A percentile compares a stretch with the other conserved stretches of the same genome.
phyloP scores from a whole-genome alignment of 768 basidiomycete genomes.

The Calocera viscosa region DNA sequence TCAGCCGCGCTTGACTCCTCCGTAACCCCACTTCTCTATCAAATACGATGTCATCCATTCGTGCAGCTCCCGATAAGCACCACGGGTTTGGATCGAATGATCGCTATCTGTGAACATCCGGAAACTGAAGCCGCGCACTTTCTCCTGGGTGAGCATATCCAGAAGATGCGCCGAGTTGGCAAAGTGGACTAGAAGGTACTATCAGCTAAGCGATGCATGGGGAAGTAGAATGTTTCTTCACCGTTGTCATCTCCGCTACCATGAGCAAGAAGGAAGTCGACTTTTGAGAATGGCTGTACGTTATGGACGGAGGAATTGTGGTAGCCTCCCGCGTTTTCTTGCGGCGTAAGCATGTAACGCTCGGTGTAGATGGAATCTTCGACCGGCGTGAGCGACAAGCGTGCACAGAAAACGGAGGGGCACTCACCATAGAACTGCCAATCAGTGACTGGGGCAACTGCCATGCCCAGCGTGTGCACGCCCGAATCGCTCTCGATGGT shows the following conservation, averaged over 20 bases:
- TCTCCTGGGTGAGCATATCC: constrained; percentile 77
- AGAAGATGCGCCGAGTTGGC: constrained; percentile 81
- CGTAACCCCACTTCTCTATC: constrained; percentile 86
- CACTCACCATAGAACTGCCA: constrained; percentile 66
- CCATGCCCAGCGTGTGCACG: constrained; percentile 81
- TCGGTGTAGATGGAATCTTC: constrained; percentile 94
- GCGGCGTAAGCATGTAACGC: constrained; percentile 84
- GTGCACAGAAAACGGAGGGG: background rate
- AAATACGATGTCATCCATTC: constrained; percentile 78
- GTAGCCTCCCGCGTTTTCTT: constrained; percentile 74
- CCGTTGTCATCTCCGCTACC: constrained; percentile 90
- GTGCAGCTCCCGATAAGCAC: constrained; percentile 72
- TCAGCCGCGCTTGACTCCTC: constrained; percentile 29
- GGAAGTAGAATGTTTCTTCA: constrained; percentile 10
- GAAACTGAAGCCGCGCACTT: constrained; percentile 52
- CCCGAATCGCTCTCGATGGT: constrained; percentile 81
- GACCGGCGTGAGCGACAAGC: constrained; percentile 7
- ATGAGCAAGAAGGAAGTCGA: constrained; percentile 76
- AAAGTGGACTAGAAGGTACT: constrained; percentile 51
- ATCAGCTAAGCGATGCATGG: background rate
- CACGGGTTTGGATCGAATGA: constrained; percentile 59
- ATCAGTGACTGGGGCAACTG: constrained; percentile 84
- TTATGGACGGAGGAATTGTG: constrained; percentile 75
- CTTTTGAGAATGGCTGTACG: constrained; percentile 71
- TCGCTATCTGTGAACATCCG: constrained; percentile 96